These are phyloP conservation scores for Dendrobium huoshanense DNA, from an alignment of 106 monocot species.

Conservation along the genomic window DNA sequence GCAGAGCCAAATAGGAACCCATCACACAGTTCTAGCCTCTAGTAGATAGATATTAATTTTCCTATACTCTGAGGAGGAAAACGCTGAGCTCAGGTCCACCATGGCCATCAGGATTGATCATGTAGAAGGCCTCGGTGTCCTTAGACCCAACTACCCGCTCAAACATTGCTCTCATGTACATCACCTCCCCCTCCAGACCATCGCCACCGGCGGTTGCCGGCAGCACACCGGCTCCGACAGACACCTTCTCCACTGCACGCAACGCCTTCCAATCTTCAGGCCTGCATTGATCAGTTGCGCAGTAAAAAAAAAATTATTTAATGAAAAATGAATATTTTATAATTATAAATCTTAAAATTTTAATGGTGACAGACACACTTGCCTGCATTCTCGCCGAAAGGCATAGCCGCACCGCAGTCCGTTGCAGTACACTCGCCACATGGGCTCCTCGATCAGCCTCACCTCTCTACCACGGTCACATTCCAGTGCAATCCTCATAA, in stretches of 20 bases:
- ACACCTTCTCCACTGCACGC: slow-evolving; percentile 15
- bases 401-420: slow-evolving; percentile 21
- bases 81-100: slow-evolving; percentile 22
- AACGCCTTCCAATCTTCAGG: slow-evolving; percentile 15
- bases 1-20: background rate
- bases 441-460: slow-evolving; percentile 18
- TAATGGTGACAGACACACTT: too few species aligned
- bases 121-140: slow-evolving; percentile 25
- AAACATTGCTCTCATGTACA: slow-evolving; percentile 28
- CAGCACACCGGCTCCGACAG: slow-evolving; percentile 22
- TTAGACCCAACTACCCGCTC: slow-evolving; percentile 21
- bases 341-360: too few species aligned
- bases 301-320: too few species aligned
- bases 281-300: too few species aligned
- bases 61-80: slow-evolving; percentile 20
- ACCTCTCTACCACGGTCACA: slow-evolving; percentile 18
- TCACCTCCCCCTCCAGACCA: slow-evolving; percentile 16
- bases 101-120: slow-evolving; percentile 21
- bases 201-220: background rate
- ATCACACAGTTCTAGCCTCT: too few species aligned
- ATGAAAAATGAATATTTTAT: too few species aligned
- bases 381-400: slow-evolving; percentile 10
- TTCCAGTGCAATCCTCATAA: slow-evolving; percentile 64
- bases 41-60: too few species aligned
- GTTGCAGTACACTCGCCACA: slow-evolving; percentile 26